Evolutionary conservation across 805 yeast species (phyloP).

Genomic region (Lachancea mirantina): DNA sequence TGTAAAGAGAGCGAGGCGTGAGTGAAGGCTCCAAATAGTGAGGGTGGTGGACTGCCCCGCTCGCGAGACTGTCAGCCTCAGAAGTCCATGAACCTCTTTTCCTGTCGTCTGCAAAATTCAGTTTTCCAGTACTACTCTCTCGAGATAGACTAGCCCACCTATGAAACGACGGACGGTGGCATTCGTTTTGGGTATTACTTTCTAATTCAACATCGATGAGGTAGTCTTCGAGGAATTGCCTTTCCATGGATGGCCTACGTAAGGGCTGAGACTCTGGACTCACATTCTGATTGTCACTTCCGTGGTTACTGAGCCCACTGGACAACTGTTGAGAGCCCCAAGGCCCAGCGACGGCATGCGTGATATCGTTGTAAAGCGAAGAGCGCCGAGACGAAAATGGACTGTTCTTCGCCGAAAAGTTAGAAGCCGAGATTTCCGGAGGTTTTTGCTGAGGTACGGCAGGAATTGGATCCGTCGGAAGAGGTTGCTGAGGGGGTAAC

Average conservation of each 20-base stretch:
- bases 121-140: constrained; percentile 2
- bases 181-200: neutral
- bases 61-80: constrained; percentile 13
- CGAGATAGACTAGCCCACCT: neutral
- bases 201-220: constrained; percentile 8
- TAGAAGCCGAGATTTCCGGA: constrained; percentile 4
- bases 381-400: constrained; percentile 27
- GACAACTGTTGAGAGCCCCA: constrained; percentile 3
- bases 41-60: constrained; percentile 10
- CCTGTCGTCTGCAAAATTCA: constrained; percentile 6
- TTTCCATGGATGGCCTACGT: constrained; percentile 16
- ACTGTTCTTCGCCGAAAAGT: constrained; percentile 17
- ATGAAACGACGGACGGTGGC: neutral
- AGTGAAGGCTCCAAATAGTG: constrained; percentile 49
- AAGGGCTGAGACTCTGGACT: constrained; percentile 13
- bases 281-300: constrained; percentile 1
- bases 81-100: constrained; percentile 15
- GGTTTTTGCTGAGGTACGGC: constrained; percentile 12
- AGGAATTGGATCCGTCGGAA: constrained; percentile 10
- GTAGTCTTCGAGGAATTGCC: constrained; percentile 17
- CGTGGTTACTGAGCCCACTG: neutral
- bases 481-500: constrained; percentile 50
- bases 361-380: constrained; percentile 11
- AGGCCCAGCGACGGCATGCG: constrained; percentile 3
- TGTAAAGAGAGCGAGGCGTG: constrained; percentile 59